These are phyloP conservation scores for Pulicaria dysenterica DNA, from an alignment of 129 eudicot species.

Conservation along the genomic window DNA sequence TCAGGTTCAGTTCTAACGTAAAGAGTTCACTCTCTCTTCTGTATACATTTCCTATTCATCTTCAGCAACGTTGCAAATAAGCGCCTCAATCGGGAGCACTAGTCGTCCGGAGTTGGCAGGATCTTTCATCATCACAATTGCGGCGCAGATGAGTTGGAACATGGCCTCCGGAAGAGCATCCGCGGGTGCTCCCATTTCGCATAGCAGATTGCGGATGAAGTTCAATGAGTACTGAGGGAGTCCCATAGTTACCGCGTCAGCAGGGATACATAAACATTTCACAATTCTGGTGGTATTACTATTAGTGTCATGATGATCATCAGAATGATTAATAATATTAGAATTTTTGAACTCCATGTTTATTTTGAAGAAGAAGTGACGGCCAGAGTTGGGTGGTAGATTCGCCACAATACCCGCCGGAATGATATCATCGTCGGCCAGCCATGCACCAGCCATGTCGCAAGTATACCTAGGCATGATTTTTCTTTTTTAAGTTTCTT, in stretches of 20 bases:
- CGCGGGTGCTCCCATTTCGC: not conserved
- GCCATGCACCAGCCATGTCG: conserved; percentile 1
- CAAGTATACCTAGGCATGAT: not conserved
- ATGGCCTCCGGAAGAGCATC: not conserved
- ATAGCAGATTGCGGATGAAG: not conserved
- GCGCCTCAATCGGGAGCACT: conserved; percentile 21
- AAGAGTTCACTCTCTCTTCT: not conserved
- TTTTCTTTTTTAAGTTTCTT: no score
- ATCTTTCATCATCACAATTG: conserved; percentile 3
- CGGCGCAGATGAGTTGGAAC: not conserved
- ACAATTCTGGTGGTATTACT: not conserved
- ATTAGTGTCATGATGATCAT: no score
- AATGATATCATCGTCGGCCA: conserved; percentile 14
- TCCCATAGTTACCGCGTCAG: not conserved
- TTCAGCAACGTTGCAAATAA: not conserved
- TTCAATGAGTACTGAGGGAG: not conserved
- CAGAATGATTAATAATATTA: not conserved
- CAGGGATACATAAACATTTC: not conserved
- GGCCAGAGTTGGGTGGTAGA: not conserved
- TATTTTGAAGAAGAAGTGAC: conserved; percentile 11
- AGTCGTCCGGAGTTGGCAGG: not conserved
- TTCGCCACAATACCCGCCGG: not conserved
- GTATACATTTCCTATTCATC: not conserved
- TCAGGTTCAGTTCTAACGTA: no score
- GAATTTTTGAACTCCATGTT: not conserved